These are phyloP conservation scores for Mariannaea sp. DNA, from an alignment of 2,329 filamentous ascomycete species.

Conservation along the genomic window DNA sequence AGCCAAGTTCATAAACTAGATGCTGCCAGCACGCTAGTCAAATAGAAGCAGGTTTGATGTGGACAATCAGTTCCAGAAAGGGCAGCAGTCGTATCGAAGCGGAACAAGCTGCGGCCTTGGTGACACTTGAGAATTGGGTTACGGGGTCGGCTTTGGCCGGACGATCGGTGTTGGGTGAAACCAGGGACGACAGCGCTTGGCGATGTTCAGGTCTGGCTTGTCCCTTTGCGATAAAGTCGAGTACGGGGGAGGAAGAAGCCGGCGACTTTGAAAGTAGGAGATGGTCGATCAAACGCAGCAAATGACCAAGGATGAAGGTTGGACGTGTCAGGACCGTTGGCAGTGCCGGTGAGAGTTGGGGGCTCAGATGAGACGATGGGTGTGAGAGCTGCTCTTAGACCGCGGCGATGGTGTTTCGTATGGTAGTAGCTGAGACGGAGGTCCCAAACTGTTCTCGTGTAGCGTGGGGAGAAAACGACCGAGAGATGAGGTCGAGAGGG, in stretches of 20 bases:
- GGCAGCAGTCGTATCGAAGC: neutral
- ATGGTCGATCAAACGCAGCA: constrained; percentile 37
- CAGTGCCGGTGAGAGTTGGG: constrained; percentile 9
- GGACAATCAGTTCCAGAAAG: neutral
- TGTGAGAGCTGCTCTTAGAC: constrained; percentile 26
- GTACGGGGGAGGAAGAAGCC: constrained; percentile 27
- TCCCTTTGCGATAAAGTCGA: constrained; percentile 19
- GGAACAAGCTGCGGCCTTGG: constrained; percentile 10
- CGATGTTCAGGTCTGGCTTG: neutral
- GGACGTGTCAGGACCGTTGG: constrained; percentile 16
- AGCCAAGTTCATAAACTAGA: constrained; percentile 31
- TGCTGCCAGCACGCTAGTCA: neutral
- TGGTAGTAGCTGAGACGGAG: constrained; percentile 16
- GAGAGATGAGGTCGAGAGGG: neutral
- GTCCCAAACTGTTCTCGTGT: no score
- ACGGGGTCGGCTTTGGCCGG: constrained; percentile 14
- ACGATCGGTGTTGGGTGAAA: constrained; percentile 17
- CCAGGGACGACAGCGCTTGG: constrained; percentile 2
- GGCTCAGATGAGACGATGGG: constrained; percentile 34
- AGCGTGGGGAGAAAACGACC: no score
- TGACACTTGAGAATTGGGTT: constrained; percentile 11
- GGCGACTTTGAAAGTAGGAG: constrained; percentile 22
- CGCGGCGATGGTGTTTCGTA: constrained; percentile 30
- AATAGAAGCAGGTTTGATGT: neutral
- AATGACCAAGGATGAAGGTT: constrained; percentile 3